Conservation (phyloP, 495 filamentous ascomycete species). For the Penicillium odoratum region DNA sequence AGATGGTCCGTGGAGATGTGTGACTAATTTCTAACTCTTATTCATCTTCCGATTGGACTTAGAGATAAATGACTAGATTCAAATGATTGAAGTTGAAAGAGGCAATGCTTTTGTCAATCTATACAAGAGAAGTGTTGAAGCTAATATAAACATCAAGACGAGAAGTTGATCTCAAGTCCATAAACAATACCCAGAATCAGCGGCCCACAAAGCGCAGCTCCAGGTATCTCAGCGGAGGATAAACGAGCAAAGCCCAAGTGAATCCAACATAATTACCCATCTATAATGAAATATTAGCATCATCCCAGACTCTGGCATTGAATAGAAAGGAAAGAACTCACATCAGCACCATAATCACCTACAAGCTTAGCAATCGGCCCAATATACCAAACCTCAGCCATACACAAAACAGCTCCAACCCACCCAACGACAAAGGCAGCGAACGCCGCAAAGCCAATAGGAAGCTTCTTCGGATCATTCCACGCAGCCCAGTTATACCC, state of each 20-base stretch:
- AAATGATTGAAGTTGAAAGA: not conserved
- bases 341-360: conserved; percentile 62
- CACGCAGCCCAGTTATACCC: conserved; percentile 63
- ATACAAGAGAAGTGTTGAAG: not conserved
- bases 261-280: conserved; percentile 55
- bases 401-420: conserved; percentile 67
- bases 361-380: conserved; percentile 59
- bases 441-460: conserved; percentile 62
- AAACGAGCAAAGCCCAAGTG: conserved; percentile 48
- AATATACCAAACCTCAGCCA: conserved; percentile 71
- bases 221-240: conserved; percentile 49
- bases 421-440: conserved; percentile 67
- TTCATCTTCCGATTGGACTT: not conserved
- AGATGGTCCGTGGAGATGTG: conserved; percentile 22
- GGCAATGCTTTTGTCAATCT: not conserved
- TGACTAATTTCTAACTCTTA: conserved; percentile 7
- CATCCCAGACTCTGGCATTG: not conserved
- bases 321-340: conserved; percentile 23
- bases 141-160: not conserved
- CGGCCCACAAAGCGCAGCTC: conserved; percentile 37
- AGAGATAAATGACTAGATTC: not conserved
- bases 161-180: conserved; percentile 1
- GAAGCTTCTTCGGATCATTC: conserved; percentile 59
- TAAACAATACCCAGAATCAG: not conserved
- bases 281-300: conserved; percentile 24